A percentile compares a stretch with the other conserved stretches of the same genome.
phyloP scores from a whole-genome alignment of 2,329 filamentous ascomycete species.

The Tolypocladium endophyticum region DNA sequence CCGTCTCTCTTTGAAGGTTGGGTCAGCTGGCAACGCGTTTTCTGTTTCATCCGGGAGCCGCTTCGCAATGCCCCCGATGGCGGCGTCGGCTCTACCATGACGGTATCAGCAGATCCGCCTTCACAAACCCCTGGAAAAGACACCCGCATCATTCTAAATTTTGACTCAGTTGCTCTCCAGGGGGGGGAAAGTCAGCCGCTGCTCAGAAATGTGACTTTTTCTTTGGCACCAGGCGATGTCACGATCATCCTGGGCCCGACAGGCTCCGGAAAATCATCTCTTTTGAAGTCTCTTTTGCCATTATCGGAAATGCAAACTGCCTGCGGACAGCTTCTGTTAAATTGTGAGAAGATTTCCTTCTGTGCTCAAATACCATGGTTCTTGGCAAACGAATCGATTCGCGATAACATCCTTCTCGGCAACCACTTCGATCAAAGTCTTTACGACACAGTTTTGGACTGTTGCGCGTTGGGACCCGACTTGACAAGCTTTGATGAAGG shows the following conservation, averaged over 20 bases:
- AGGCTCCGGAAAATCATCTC: not conserved
- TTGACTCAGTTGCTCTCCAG: not conserved
- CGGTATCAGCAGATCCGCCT: too few relatives aligned
- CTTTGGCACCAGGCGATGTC: not conserved
- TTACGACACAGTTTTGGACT: not conserved
- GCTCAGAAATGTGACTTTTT: not conserved
- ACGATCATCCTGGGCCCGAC: not conserved
- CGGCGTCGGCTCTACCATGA: not conserved
- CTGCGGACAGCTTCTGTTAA: not conserved
- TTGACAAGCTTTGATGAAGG: not conserved
- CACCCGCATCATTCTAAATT: not conserved
- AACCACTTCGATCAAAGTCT: not conserved
- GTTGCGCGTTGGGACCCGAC: not conserved
- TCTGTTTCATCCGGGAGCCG: not conserved
- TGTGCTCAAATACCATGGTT: conserved; percentile 1
- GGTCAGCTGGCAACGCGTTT: not conserved
- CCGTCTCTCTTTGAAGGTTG: not conserved
- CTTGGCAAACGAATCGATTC: not conserved
- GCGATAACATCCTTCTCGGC: not conserved
- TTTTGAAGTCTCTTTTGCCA: not conserved
- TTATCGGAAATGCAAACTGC: not conserved
- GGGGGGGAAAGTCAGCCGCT: not conserved
- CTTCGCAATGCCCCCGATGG: not conserved
- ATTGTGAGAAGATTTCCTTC: not conserved
- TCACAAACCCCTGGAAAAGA: not conserved